Evolutionary conservation across 2,329 filamentous ascomycete genomes (phyloP).

Genomic region (Rasamsonia emersonii): DNA sequence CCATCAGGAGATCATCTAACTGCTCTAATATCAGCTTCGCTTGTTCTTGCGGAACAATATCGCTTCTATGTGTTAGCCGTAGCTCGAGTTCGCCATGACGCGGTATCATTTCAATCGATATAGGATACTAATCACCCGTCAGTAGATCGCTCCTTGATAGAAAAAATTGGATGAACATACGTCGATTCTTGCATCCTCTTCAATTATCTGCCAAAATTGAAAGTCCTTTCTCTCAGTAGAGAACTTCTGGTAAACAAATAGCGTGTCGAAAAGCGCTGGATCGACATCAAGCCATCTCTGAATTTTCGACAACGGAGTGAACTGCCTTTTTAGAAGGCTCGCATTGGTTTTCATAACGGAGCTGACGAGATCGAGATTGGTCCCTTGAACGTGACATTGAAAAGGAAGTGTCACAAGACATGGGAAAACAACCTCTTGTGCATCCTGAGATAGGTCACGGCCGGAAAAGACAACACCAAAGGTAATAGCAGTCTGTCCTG

Average conservation of each 20-base stretch:
- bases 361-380: constrained; percentile 50
- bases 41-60: constrained; percentile 60
- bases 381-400: constrained; percentile 46
- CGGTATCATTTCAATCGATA: constrained; percentile 73
- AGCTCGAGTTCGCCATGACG: constrained; percentile 45
- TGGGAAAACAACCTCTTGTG: constrained; percentile 58
- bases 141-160: constrained; percentile 4
- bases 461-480: constrained; percentile 79
- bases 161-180: constrained; percentile 20
- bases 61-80: constrained; percentile 56
- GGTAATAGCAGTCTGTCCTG: constrained; percentile 63
- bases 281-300: constrained; percentile 62
- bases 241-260: constrained; percentile 72
- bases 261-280: constrained; percentile 67
- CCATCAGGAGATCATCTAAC: constrained; percentile 57
- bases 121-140: constrained; percentile 46
- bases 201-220: constrained; percentile 50
- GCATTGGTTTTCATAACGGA: constrained; percentile 59
- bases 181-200: constrained; percentile 63
- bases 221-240: constrained; percentile 14
- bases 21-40: constrained; percentile 60
- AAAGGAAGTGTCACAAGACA: constrained; percentile 77
- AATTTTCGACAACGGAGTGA: constrained; percentile 60
- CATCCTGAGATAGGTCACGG: constrained; percentile 51
- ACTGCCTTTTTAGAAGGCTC: constrained; percentile 59